Evolutionary conservation across 1,139 yeast species (phyloP), one percentile per base, ranked within the genome.

Genomic region (Tardiomyces depauwii): DNA sequence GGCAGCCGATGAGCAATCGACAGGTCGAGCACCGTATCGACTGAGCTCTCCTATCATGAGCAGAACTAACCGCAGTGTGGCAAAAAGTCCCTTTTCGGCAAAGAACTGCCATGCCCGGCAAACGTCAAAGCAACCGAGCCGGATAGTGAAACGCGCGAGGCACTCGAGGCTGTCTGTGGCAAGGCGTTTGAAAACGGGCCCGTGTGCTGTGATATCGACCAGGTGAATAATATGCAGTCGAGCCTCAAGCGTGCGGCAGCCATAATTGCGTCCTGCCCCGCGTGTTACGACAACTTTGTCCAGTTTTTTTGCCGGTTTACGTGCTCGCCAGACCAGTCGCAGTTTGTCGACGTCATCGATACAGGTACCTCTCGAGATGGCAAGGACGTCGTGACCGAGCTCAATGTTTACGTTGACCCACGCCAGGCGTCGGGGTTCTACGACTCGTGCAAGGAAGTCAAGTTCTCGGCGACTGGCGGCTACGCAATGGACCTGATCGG

Each of bases 401-500:
- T 89, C 41, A 76, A 79, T 43, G 81, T 80, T 55, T 82, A 62
- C 55, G 77, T 86, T 9, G 77, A 76, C 49, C 72, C 78, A 1
- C 58, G 56, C 0, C 77, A 77, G 67, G 95, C 95, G 0, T 59
- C 71, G 0, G 68, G 62, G 2, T 79, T 89, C 58, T 91, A 70
- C 60, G 83, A 88, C 49, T 85, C 95, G 1, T 91, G 98, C 66
- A 84, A 85, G 56, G 78, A 82, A 52, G 83, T 91, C 61, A 88
- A 89, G 64, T 89, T 91, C 61, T 80, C 91, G 2, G 96, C 96
- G 5, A 88, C 97, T 10, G 89, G 89, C 63, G 96, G 97, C 2
- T 85, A 76, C 57, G 97, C 96, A 9, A 88, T 91, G 96, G 97
- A 91, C 60, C 72, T 91, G 44, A 82, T 91, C 44, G 98, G 98